Conservation (phyloP, 2,329 filamentous ascomycete genomes). For the Aplosporella prunicola region DNA sequence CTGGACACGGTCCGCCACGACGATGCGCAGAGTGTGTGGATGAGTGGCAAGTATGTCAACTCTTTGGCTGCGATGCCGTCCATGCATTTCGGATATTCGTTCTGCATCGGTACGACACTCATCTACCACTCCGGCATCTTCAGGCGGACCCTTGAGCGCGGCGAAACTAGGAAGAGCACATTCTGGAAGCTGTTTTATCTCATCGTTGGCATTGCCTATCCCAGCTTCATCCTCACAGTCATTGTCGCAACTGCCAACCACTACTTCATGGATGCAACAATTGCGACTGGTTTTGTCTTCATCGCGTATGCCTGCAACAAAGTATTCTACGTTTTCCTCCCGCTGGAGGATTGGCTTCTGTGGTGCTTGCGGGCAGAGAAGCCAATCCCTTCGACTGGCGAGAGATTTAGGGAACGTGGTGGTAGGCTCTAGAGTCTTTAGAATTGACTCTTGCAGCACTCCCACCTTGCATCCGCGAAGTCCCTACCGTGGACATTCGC, state of each 20-base stretch:
- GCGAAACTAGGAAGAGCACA: conserved; percentile 32
- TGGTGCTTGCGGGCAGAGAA: conserved; percentile 43
- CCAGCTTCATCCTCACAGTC: conserved; percentile 43
- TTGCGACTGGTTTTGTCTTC: conserved; percentile 40
- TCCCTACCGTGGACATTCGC: too few relatives aligned
- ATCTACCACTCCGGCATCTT: conserved; percentile 44
- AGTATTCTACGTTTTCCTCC: conserved; percentile 42
- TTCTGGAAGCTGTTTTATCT: conserved; percentile 37
- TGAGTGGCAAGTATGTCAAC: conserved; percentile 38
- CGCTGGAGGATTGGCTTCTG: conserved; percentile 42
- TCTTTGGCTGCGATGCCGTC: conserved; percentile 38
- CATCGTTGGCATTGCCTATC: conserved; percentile 43
- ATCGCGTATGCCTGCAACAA: conserved; percentile 41
- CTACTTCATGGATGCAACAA: conserved; percentile 47
- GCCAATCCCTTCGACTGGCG: conserved; percentile 45
- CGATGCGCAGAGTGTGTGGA: conserved; percentile 38
- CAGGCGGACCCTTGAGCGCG: conserved; percentile 32
- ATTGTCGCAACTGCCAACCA: conserved; percentile 56
- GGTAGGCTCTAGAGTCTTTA: conserved; percentile 25
- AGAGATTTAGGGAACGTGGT: conserved; percentile 32
- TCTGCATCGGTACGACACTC: conserved; percentile 44
- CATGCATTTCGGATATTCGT: conserved; percentile 48
- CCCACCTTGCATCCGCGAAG: too few relatives aligned
- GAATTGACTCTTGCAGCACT: too few relatives aligned
- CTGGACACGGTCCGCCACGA: conserved; percentile 39